These are phyloP conservation scores for Colletotrichum sublineola DNA, from an alignment of 2,329 filamentous ascomycete genomes.

Conservation along the genomic window DNA sequence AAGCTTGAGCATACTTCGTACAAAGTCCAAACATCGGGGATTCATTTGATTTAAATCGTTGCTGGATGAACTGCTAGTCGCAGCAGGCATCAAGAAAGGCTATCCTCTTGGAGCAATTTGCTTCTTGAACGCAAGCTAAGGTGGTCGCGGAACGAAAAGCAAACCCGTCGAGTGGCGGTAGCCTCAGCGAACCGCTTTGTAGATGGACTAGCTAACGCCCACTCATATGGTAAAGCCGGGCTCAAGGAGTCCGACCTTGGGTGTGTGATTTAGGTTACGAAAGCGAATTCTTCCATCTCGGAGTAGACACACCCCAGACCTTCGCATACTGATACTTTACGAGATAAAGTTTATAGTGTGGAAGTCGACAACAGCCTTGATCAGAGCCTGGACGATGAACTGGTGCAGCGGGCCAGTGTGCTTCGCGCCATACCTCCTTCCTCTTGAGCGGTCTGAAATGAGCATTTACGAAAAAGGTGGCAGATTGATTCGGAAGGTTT, in stretches of 20 bases:
- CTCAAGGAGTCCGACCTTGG: constrained; percentile 26
- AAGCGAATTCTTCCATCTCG: constrained; percentile 54
- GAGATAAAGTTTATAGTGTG: constrained; percentile 52
- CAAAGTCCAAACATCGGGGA: background rate
- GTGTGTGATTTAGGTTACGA: constrained; percentile 48
- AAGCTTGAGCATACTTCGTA: background rate
- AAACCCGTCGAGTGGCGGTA: constrained; percentile 34
- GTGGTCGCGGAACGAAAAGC: background rate
- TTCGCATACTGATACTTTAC: constrained; percentile 57
- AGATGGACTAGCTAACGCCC: constrained; percentile 50
- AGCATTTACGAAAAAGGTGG: constrained; percentile 50
- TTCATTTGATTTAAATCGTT: background rate
- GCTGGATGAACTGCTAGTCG: background rate
- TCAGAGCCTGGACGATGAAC: constrained; percentile 55
- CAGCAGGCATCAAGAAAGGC: background rate
- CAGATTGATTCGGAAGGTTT: constrained; percentile 41
- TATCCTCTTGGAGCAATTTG: background rate
- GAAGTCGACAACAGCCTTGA: constrained; percentile 46
- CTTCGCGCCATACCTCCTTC: constrained; percentile 52
- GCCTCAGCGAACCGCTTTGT: constrained; percentile 51
- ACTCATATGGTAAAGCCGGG: constrained; percentile 46
- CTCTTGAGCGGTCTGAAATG: constrained; percentile 45
- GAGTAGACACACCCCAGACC: constrained; percentile 47
- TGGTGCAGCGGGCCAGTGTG: constrained; percentile 58
- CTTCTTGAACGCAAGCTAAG: background rate